These are phyloP conservation scores for Micromonas pusilla DNA, from an alignment of 139 green algal genomes.

Conservation along the genomic window DNA sequence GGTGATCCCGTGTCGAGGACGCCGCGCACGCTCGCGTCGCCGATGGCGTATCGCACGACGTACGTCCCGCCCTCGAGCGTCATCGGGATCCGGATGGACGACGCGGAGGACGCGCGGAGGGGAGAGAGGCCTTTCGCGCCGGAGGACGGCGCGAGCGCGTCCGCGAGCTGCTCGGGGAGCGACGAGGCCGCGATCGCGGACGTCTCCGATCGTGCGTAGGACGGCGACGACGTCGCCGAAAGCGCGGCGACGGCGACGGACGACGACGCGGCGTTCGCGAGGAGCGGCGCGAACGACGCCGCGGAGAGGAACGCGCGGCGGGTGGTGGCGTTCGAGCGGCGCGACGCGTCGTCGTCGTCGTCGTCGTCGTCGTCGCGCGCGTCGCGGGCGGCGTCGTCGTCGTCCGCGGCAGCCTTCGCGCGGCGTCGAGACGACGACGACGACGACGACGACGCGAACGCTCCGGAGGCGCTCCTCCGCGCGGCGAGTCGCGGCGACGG, in stretches of 20 bases:
- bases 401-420: no score
- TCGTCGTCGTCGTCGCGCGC: background rate
- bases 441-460: no score
- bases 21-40: background rate
- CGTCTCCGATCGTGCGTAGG: no score
- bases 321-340: background rate
- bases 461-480: no score
- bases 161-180: background rate
- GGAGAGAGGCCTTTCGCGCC: no score
- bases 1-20: slow-evolving; percentile 17
- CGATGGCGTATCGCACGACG: background rate
- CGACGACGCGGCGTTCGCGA: background rate
- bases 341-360: background rate
- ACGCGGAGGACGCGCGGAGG: background rate
- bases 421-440: no score
- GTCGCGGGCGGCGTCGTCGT: background rate
- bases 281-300: background rate
- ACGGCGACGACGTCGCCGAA: no score
- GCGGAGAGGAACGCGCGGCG: background rate
- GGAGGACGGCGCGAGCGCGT: background rate
- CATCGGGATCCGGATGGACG: background rate
- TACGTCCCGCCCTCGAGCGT: slow-evolving; percentile 17
- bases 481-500: background rate
- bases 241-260: background rate
- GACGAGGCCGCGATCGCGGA: background rate